phyloP scores from a whole-genome alignment of 768 basidiomycete species.

The Tulasnella sp. region DNA sequence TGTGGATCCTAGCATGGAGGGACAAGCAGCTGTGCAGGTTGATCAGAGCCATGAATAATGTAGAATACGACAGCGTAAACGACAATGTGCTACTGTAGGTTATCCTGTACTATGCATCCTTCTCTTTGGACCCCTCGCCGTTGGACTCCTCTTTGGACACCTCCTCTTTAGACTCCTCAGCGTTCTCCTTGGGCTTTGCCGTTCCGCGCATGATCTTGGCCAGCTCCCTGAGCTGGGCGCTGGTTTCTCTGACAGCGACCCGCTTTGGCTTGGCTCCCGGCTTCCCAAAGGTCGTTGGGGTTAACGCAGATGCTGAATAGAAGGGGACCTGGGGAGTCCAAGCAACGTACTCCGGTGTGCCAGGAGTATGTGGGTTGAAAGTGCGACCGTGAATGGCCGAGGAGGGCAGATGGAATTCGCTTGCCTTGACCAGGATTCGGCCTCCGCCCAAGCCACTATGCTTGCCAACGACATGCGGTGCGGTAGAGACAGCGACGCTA shows the following conservation, averaged over 20 bases:
- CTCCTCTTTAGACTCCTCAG: neutral
- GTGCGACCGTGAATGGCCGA: neutral
- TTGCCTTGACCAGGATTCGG: neutral
- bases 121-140: neutral
- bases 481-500: neutral
- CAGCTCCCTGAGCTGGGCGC: neutral
- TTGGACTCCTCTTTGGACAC: neutral
- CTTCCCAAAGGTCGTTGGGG: neutral
- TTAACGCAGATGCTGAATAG: neutral
- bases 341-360: constrained; percentile 16
- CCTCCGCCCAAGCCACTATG: constrained; percentile 19
- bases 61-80: constrained; percentile 1
- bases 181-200: neutral
- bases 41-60: constrained; percentile 2
- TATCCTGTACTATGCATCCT: constrained; percentile 2
- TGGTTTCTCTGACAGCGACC: neutral
- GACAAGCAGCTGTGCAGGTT: neutral
- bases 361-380: constrained; percentile 20
- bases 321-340: neutral
- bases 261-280: neutral
- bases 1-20: neutral
- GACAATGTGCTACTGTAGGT: constrained; percentile 7
- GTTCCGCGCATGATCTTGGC: neutral
- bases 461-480: constrained; percentile 19
- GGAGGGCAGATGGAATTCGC: neutral